Conservation (phyloP, 2,329 filamentous ascomycete species). For the Aspergillus melleus region DNA sequence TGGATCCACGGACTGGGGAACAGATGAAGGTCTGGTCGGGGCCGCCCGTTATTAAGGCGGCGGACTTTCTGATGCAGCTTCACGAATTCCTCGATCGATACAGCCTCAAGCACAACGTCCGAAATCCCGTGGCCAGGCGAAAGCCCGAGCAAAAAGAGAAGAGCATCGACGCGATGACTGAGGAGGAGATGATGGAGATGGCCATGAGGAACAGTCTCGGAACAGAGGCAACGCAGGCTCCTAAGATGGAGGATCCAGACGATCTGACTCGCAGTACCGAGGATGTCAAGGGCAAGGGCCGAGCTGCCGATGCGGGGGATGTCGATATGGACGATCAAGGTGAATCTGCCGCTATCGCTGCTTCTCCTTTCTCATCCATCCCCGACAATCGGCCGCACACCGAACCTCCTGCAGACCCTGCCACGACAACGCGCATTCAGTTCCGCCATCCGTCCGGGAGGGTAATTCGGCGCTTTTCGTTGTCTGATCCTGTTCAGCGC, state of each 20-base stretch:
- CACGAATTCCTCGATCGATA: constrained; percentile 97
- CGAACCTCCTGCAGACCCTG: constrained; percentile 72
- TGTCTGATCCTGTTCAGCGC: constrained; percentile 73
- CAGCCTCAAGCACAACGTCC: constrained; percentile 81
- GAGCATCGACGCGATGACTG: constrained; percentile 85
- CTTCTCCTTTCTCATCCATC: constrained; percentile 66
- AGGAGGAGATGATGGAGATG: constrained; percentile 96
- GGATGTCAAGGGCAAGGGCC: constrained; percentile 51
- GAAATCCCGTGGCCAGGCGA: constrained; percentile 84
- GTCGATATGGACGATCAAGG: constrained; percentile 38
- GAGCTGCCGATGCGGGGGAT: constrained; percentile 44
- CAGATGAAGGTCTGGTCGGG: constrained; percentile 97
- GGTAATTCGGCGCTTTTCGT: constrained; percentile 79
- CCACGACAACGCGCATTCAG: constrained; percentile 82
- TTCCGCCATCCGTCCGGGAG: constrained; percentile 84
- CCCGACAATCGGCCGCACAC: constrained; percentile 69
- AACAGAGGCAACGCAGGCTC: constrained; percentile 44
- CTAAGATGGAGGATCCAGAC: constrained; percentile 76
- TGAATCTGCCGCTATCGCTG: constrained; percentile 33
- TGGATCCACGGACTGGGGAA: constrained; percentile 93
- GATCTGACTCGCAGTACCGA: constrained; percentile 71
- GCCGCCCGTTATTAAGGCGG: constrained; percentile 69
- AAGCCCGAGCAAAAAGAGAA: constrained; percentile 70
- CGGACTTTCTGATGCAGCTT: constrained; percentile 86
- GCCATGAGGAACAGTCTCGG: constrained; percentile 86